Percentiles rank a stretch among this genome's conserved stretches.
Evolutionary conservation across 2,329 filamentous ascomycete genomes (phyloP).

Genomic region (Diplodia sapinea): DNA sequence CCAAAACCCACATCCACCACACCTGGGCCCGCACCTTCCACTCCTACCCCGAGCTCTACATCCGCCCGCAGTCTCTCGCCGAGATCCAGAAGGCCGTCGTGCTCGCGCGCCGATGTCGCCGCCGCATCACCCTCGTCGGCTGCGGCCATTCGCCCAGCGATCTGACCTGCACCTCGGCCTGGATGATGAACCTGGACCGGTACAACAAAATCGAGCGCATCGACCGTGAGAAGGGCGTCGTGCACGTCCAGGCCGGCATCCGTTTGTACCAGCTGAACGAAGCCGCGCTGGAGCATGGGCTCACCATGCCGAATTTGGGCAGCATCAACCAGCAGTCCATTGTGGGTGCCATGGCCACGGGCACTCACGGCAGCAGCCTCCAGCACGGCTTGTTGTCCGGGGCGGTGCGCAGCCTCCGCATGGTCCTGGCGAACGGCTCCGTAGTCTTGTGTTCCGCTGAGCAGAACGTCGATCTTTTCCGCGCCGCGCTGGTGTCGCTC

Average conservation of each 20-base stretch:
- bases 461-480: conserved; percentile 79
- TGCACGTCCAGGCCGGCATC: conserved; percentile 88
- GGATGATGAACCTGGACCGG: conserved; percentile 92
- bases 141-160: conserved; percentile 91
- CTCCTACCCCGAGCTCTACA: conserved; percentile 86
- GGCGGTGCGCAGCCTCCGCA: conserved; percentile 72
- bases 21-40: conserved; percentile 96
- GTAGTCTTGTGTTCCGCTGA: conserved; percentile 71
- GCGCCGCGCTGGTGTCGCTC: conserved; percentile 83
- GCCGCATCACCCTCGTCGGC: conserved; percentile 83
- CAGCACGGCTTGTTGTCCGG: conserved; percentile 84
- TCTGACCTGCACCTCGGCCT: conserved; percentile 89
- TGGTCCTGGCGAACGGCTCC: conserved; percentile 82
- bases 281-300: conserved; percentile 73
- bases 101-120: conserved; percentile 79
- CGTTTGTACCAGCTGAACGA: conserved; percentile 75
- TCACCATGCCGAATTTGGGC: conserved; percentile 89
- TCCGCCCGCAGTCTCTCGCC: conserved; percentile 77
- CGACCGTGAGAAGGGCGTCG: conserved; percentile 67
- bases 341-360: conserved; percentile 89
- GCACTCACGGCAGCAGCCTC: conserved; percentile 88
- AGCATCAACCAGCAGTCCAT: conserved; percentile 96
- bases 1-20: conserved; percentile 74
- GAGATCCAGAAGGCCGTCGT: conserved; percentile 85
- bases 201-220: conserved; percentile 75